Percentiles rank a stretch among this genome's conserved stretches.
Conservation (phyloP, 352 stramenopile genomes). For the Thalassiosira hispida region DNA sequence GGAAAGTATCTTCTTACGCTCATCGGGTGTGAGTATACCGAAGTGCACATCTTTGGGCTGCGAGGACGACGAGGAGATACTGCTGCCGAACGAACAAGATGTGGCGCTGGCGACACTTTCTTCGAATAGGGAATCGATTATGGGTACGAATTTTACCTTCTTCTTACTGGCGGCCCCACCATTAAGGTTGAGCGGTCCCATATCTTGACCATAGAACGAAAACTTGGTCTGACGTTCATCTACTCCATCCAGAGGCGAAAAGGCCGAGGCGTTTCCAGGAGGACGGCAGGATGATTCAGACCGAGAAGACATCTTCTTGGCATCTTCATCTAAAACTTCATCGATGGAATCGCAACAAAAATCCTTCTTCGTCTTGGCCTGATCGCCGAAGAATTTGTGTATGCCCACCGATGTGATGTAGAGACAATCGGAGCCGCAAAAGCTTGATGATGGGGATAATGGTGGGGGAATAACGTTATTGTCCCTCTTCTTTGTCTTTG, state of each 20-base stretch:
- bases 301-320: too few relatives aligned
- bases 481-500: too few relatives aligned
- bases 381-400: too few relatives aligned
- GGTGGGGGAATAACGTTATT: not conserved
- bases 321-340: too few relatives aligned
- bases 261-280: too few relatives aligned
- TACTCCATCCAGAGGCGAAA: too few relatives aligned
- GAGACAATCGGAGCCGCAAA: not conserved
- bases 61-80: not conserved
- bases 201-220: not conserved
- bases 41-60: not conserved
- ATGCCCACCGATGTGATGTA: not conserved
- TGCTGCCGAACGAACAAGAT: slow-evolving; percentile 9
- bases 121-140: slow-evolving; percentile 14
- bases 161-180: not conserved
- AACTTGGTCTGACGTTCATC: not conserved
- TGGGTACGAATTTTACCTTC: not conserved
- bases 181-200: not conserved
- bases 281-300: too few relatives aligned
- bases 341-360: too few relatives aligned
- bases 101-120: not conserved
- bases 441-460: not conserved
- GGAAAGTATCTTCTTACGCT: slow-evolving; percentile 69
- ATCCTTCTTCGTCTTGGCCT: too few relatives aligned
- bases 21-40: slow-evolving; percentile 5